A percentile compares a stretch with the other conserved stretches of the same genome.
These are phyloP conservation scores for Phytophthora multivora DNA, from an alignment of 352 stramenopile genomes.

Conservation along the genomic window DNA sequence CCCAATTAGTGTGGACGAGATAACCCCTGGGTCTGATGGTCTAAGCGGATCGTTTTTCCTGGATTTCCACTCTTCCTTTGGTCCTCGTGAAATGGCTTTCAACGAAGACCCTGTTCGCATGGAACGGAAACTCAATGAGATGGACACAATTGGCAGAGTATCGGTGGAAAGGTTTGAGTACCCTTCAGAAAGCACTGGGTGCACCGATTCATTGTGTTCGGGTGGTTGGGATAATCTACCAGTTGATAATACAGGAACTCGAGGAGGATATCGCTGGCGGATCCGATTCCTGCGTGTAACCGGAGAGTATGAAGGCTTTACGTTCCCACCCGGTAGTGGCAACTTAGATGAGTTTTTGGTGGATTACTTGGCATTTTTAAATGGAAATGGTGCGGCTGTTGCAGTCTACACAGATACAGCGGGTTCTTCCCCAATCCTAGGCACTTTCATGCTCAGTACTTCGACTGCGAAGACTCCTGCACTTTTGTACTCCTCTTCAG, in stretches of 20 bases:
- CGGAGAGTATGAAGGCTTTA: slow-evolving; percentile 70
- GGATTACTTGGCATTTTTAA: slow-evolving; percentile 35
- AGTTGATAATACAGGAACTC: slow-evolving; percentile 74
- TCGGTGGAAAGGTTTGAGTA: slow-evolving; percentile 90
- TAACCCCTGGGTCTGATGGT: slow-evolving; percentile 85
- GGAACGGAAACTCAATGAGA: slow-evolving; percentile 93
- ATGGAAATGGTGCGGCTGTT: slow-evolving; percentile 51
- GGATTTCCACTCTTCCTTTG: slow-evolving; percentile 86
- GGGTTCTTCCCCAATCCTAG: slow-evolving; percentile 52
- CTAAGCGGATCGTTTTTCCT: slow-evolving; percentile 91
- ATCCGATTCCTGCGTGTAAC: slow-evolving; percentile 77
- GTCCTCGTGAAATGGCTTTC: slow-evolving; percentile 80
- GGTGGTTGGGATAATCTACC: slow-evolving; percentile 91
- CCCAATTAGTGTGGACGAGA: slow-evolving; percentile 82
- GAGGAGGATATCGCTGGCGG: slow-evolving; percentile 79
- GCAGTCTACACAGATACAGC: slow-evolving; percentile 56
- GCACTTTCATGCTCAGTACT: slow-evolving; percentile 56
- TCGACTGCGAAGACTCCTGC: slow-evolving; percentile 42
- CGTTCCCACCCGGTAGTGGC: slow-evolving; percentile 78
- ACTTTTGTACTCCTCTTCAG: slow-evolving; percentile 61
- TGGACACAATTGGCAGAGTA: slow-evolving; percentile 93
- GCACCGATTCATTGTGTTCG: slow-evolving; percentile 52
- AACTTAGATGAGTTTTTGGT: slow-evolving; percentile 68
- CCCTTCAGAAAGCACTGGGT: slow-evolving; percentile 70
- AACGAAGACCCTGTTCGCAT: slow-evolving; percentile 87